Conservation (phyloP, 345 rosid species). For the Rhizophora mangle region DNA sequence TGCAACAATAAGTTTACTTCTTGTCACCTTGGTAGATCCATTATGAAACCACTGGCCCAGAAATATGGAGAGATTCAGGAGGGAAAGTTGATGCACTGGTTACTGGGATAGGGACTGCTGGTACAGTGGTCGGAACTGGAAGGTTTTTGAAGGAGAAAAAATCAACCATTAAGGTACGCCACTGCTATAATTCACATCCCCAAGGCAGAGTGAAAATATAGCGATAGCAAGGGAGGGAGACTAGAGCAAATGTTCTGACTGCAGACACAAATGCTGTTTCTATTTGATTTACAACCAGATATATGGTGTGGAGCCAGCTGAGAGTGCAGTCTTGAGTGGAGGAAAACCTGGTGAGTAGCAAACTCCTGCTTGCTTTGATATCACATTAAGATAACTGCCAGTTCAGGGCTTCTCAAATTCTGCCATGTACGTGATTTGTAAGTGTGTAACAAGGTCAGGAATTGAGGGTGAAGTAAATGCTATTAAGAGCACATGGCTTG, state of each 20-base stretch:
- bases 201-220: too few relatives aligned
- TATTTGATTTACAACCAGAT: conserved; percentile 42
- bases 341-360: conserved; percentile 63
- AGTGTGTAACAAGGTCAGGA: too few relatives aligned
- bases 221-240: too few relatives aligned
- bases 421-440: too few relatives aligned
- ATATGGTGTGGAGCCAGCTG: conserved; percentile 80
- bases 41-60: conserved; percentile 68
- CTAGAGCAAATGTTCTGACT: too few relatives aligned
- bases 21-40: conserved; percentile 47
- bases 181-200: too few relatives aligned
- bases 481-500: too few relatives aligned
- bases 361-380: too few relatives aligned
- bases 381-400: too few relatives aligned
- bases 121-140: conserved; percentile 71
- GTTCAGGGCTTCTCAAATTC: too few relatives aligned
- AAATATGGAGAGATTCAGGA: conserved; percentile 68
- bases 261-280: not conserved
- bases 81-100: conserved; percentile 65
- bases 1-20: not conserved
- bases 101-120: conserved; percentile 89
- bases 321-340: conserved; percentile 79
- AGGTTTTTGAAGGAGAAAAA: conserved; percentile 64
- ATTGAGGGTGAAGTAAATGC: too few relatives aligned
- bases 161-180: conserved; percentile 48